Conservation (phyloP, 192 early-diverging fungal genomes). For the Paraglomus occultum region DNA sequence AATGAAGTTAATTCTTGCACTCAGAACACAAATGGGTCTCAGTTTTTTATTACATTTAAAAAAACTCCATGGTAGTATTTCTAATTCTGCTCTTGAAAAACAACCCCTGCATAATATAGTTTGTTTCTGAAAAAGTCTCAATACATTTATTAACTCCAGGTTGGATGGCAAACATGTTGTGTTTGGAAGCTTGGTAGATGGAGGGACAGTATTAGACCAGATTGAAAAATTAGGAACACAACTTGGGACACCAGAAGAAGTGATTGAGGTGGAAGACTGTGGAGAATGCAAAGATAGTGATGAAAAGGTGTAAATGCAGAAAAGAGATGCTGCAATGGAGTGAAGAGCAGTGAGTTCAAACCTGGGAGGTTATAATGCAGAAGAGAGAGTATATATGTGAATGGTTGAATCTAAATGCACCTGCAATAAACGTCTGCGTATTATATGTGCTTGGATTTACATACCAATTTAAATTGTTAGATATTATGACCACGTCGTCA, state of each 20-base stretch:
- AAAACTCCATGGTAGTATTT: neutral
- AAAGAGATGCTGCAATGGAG: no score
- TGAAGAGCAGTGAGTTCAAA: neutral
- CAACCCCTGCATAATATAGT: no score
- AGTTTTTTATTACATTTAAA: conserved; percentile 84
- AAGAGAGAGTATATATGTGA: no score
- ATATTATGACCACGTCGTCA: no score
- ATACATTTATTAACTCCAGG: conserved; percentile 62
- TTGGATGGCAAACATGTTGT: conserved; percentile 91
- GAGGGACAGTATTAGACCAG: conserved; percentile 64
- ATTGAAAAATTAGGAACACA: conserved; percentile 70
- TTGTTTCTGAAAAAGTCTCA: no score
- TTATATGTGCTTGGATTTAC: no score
- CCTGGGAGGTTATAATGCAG: no score
- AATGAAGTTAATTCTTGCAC: neutral
- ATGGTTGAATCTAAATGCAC: no score
- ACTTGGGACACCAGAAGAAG: conserved; percentile 58
- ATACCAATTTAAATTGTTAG: no score
- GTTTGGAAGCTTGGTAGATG: conserved; percentile 84
- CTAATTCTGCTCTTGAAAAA: no score
- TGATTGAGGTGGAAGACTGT: conserved; percentile 70
- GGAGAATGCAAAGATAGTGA: conserved; percentile 62
- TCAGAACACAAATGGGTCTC: conserved; percentile 70
- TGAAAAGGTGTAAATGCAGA: neutral
- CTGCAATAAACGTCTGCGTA: no score